Evolutionary conservation across 225 moss, liverwort and hornwort species (phyloP), one percentile per base, ranked within the genome.

Genomic region (Neckera pumila): DNA sequence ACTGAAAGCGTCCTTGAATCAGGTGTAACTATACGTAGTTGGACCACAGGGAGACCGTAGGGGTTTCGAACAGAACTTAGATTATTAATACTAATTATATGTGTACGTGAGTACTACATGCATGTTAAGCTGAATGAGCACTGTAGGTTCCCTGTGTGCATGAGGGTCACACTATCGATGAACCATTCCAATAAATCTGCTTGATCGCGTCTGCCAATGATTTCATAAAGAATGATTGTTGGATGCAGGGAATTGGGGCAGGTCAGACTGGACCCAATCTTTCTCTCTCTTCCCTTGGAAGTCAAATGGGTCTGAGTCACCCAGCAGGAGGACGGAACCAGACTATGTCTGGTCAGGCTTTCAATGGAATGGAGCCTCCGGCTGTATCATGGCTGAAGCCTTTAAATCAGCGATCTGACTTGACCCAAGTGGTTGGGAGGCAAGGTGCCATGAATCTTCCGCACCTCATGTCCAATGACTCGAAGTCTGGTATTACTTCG

Each of bases 181-280:
- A 79, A 42, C 53, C 54, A 77, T 84, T 77, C 23, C n/a, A 74
- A 83, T 6, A 54, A 51, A 69, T 64, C 53, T 33, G 38, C 33
- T 53, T n/a, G 34, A 81, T 73, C 42, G 64, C 33, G 42, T 79
- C 22, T 75, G 60, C 33, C 51, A 34, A 38, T 86, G 58, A 86
- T 59, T 12, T 87, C 28, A 65, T 80, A 54, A 59, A 51, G 82
- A 82, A 58, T 82, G 58, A 33, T 62, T 84, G 77, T 47, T 89
- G 90, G 62, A 74, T 94, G 87, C 94, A 96, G 91, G 95, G 95
- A 90, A 89, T 94, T 70, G 89, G 93, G 43, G 79, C 92, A 62
- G 90, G 93, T 74, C 96, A 95, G 85, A 91, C 93, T 59, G 97
- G 97, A 73, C 95, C 97, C 49, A 97, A 93, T 86, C 92, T 97